Base-by-base conservation (phyloP, 2,329 filamentous ascomycete genomes). In the Fusarium sp. region DNA sequence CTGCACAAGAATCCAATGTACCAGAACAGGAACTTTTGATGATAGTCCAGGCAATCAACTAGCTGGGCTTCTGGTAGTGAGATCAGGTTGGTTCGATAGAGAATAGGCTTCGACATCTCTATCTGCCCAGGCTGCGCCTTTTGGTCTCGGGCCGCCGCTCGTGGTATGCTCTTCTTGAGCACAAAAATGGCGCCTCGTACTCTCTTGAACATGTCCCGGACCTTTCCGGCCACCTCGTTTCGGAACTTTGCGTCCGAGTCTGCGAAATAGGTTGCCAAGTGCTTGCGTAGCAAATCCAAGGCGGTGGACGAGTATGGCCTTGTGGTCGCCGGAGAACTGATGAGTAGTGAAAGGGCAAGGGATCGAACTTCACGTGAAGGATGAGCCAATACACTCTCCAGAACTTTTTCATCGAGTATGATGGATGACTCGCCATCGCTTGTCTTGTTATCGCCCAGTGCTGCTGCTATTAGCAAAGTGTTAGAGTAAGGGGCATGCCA, bases 241-340 rank as follows among this genome's bases (percentile, higher is more conserved):
- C 96, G 91, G 73, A 95, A 93, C 76, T 96, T 94, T 7, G 96
- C 92, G 79, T 98, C 95, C 0, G 93, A 91, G 71, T 98, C 95
- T 4, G 94, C 90, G 79, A 97, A 92, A 72, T 96, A 90, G 17
- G 92, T 88, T 1, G 89, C 87, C 5, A 98, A 83, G 67, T 94
- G 90, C 36, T 84, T 85, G 62, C 87, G 87, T 3, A 98, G 84
- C 14, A 92, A 86, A 4, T 83, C 80, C 4, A 98, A 85, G 0
- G 92, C 88, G 11, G 84, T 86, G 0, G 83, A 77, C 0, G 92
- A 92, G 61, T 97, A 91, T 1, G 94, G 92, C 61, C 90, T 91
- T 4, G 93, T 94, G 1, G 92, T 92, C 3, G 93, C 90, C 11
- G 91, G 90, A 0, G 94, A 96, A 11, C 92, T 91, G 14, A 94